Evolutionary conservation across 805 yeast genomes (phyloP), one percentile per base, ranked within the genome.

Genomic region (Candida peoriensis): DNA sequence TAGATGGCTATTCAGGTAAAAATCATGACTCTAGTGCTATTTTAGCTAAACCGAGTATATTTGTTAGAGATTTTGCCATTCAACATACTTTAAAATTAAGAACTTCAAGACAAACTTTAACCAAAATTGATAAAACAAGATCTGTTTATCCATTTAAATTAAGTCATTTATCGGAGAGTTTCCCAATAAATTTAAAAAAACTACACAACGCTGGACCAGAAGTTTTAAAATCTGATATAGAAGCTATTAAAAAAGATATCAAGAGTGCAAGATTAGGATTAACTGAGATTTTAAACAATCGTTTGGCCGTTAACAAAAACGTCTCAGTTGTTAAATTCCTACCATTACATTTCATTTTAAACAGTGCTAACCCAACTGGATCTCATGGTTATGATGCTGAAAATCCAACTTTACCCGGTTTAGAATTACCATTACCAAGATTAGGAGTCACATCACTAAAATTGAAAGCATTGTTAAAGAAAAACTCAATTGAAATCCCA

Each of bases 121-220:
- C 76, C 22, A 73, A 73, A 41, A 74, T 86, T 46, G 96, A 88
- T 60, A 76, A 73, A 47, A 66, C 73, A 31, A 69, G 75, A 47
- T 84, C 96, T 19, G 97, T 93, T 22, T 90, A 76, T 60, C 97
- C 98, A 38, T 86, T 90, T 70, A 90, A 87, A 61, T 70, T 89
- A 47, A 70, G 87, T 24, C 81, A 85, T 61, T 63, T 85, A 30
- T 72, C 86, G 12, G 66, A 68, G 17, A 50, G 60, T 26, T 81
- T 80, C 71, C 89, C 89, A 36, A 58, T 80, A 17, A 61, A 72
- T 30, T 52, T 64, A 26, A 50, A 59, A 24, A 58, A 58, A 19
- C 48, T 66, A 34, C 54, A 50, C 28, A 34, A 29, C 30, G 37
- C 44, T 17, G 56, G 57, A 3, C 52, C 58, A 13, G 52, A 50